A percentile compares a stretch with the other conserved stretches of the same genome.
Conservation (phyloP, 23 red algal genomes). For the Cyanidiococcus yangmingshanensis region DNA sequence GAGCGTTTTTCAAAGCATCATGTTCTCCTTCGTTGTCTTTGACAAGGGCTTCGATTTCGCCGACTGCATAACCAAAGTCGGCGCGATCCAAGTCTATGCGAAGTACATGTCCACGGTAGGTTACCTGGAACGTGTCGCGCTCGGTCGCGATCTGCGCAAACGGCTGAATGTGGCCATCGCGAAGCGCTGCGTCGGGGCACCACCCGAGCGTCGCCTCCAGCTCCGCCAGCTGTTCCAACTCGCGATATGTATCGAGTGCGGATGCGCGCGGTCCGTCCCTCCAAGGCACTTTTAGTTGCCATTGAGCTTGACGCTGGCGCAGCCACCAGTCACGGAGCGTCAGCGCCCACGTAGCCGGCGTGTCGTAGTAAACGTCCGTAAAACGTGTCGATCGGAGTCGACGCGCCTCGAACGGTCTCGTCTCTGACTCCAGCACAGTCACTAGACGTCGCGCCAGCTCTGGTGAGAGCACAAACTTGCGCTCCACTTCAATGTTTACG, state of each 20-base stretch:
- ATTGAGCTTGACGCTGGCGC: not conserved
- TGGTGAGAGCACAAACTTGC: slow-evolving; percentile 13
- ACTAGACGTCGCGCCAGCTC: not conserved
- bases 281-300: slow-evolving; percentile 5
- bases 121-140: not conserved
- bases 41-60: slow-evolving; percentile 4
- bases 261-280: not conserved
- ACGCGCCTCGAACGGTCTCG: not conserved
- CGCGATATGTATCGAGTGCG: not conserved
- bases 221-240: not conserved
- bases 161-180: not conserved
- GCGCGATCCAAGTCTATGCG: slow-evolving; percentile 4
- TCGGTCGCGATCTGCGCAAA: slow-evolving; percentile 17
- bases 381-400: not conserved
- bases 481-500: slow-evolving; percentile 3
- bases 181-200: not conserved
- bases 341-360: not conserved
- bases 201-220: slow-evolving; percentile 9
- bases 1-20: not conserved
- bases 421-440: not conserved
- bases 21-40: not conserved
- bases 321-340: not conserved
- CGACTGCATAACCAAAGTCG: slow-evolving; percentile 5
- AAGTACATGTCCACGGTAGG: not conserved
- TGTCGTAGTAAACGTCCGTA: not conserved